Conservation (phyloP, 208 protist species). For the Herpetomonas tarakana region DNA sequence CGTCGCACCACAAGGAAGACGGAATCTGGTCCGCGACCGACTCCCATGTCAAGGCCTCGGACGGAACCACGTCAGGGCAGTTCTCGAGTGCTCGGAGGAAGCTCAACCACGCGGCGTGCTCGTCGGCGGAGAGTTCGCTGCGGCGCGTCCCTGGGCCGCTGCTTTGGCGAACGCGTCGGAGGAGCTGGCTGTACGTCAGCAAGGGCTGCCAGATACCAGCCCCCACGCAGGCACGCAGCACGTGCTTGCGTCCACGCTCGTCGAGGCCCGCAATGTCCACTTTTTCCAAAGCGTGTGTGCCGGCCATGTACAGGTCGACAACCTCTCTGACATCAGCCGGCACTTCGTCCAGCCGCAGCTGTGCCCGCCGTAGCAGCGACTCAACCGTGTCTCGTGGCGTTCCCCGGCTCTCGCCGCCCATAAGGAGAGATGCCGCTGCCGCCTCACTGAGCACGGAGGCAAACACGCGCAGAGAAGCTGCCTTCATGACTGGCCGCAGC, state of each 20-base stretch:
- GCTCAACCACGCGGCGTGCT: too few species aligned
- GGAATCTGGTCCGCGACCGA: neutral
- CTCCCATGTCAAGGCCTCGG: conserved; percentile 3
- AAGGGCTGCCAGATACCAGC: neutral
- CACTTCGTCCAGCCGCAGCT: neutral
- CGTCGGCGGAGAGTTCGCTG: too few species aligned
- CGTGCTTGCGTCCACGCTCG: neutral
- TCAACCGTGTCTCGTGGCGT: neutral
- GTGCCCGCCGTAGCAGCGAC: neutral
- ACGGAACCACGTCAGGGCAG: neutral
- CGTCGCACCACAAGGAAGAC: neutral
- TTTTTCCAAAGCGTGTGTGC: neutral
- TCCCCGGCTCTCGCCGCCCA: too few species aligned
- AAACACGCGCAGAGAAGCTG: conserved; percentile 21
- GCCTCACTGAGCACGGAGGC: conserved; percentile 24
- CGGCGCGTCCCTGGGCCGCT: too few species aligned
- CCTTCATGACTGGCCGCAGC: conserved; percentile 33
- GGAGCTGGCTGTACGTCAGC: conserved; percentile 2
- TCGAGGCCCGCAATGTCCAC: neutral
- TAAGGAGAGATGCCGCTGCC: too few species aligned
- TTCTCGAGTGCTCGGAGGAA: too few species aligned
- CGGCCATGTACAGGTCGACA: neutral
- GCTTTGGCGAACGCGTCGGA: too few species aligned
- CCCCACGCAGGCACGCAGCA: neutral
- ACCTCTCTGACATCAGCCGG: neutral